These are phyloP conservation scores for Ilyonectria destructans DNA, from an alignment of 2,329 filamentous ascomycete species.

Conservation along the genomic window DNA sequence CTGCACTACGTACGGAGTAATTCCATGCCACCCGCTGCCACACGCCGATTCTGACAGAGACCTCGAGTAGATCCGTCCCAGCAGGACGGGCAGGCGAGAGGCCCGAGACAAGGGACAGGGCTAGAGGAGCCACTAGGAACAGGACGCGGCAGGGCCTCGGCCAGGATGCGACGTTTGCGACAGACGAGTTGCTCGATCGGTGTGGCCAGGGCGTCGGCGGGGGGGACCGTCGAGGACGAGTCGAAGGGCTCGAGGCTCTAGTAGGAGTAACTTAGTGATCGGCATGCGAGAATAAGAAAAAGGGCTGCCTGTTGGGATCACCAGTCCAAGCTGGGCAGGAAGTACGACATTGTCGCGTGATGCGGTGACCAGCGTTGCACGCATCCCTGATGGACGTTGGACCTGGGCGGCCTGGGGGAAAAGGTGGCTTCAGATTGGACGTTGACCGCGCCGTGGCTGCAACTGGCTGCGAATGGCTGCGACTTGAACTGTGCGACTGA, in stretches of 20 bases:
- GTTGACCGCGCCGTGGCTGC: constrained; percentile 3
- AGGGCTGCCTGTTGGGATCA: constrained; percentile 41
- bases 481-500: background rate
- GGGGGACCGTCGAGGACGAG: constrained; percentile 15
- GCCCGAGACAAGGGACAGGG: constrained; percentile 31
- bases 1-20: background rate
- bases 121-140: constrained; percentile 36
- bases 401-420: constrained; percentile 28
- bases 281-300: constrained; percentile 22
- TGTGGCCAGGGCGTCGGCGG: constrained; percentile 23
- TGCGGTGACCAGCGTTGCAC: constrained; percentile 34
- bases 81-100: constrained; percentile 35
- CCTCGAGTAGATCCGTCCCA: constrained; percentile 38
- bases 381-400: constrained; percentile 41
- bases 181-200: constrained; percentile 41
- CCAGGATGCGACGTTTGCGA: constrained; percentile 13
- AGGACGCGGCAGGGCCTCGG: constrained; percentile 30
- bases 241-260: background rate
- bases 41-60: constrained; percentile 17
- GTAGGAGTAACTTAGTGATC: background rate
- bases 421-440: constrained; percentile 43
- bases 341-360: constrained; percentile 49
- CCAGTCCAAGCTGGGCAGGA: constrained; percentile 30
- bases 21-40: constrained; percentile 12
- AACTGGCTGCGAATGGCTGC: background rate